Base-by-base conservation (phyloP, 306 rosid genomes). In the Cucurbita pepo region DNA sequence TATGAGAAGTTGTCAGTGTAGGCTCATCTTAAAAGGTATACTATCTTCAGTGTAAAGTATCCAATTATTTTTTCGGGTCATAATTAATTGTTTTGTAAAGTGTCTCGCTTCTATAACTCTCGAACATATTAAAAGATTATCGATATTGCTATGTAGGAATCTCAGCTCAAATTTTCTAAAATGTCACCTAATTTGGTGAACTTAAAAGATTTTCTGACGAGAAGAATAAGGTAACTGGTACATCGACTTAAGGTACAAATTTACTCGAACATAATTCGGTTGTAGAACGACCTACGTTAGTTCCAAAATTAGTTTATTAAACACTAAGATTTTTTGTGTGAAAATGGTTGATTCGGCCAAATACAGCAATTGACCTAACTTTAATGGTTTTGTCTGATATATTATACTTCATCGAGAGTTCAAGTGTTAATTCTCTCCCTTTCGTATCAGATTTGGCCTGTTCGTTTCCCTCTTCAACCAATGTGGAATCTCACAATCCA, bases 351-450 rank as follows among this genome's bases (percentile, higher is more conserved):
- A 95, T 48, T 82, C 89, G 77, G 89, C 91, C 18, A 88, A 89
- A 91, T 87, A 85, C 96, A 66, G 89, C 99, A 69, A 86, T 91
- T 25, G 25, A 25, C 25, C 25, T 25, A 25, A 25, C 96, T 71
- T 52, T 86, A 82, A 71, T 79, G 83, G 90, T 91, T 79, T 84
- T 95, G 82, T 95, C 96, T 13, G 90, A 86, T 71, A 85, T 91
- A 87, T 82, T 87, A 41, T 88, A 21, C 22, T 21, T 21, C 22
- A 21, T 21, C 22, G 99, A 89, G 82, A 79, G 77, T 74, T 81
- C 87, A 15, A 93, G 99, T 91, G 77, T 73, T 57, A 25, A 57
- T 59, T 44, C 66, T 47, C 56, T 67, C 64, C 72, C 73, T 48
- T 69, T 52, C 30, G 21, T 10, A 50, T 34, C 4, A 2, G 11